Percentiles rank a stretch among this genome's conserved stretches.
Conservation (phyloP, 163 green algal species). For the Chloromonas sp. region DNA sequence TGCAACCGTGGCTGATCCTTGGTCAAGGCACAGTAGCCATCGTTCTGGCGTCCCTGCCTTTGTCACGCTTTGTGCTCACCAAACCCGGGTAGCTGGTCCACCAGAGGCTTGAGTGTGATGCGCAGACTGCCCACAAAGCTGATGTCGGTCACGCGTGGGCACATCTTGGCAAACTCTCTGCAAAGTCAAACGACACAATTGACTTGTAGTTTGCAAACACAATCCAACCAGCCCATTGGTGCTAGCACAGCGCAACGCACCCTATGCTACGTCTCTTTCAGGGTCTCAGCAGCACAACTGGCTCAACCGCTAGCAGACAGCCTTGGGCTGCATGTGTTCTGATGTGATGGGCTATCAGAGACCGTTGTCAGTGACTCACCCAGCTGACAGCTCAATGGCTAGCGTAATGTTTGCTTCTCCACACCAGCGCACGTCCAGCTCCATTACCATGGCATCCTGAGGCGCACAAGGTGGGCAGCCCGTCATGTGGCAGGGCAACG, state of each 20-base stretch:
- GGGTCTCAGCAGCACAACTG: too few species aligned
- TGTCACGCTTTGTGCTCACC: slow-evolving; percentile 30
- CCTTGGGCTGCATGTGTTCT: too few species aligned
- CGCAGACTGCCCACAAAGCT: slow-evolving; percentile 59
- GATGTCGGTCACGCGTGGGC: slow-evolving; percentile 84
- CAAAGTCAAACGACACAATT: neutral
- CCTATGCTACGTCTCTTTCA: too few species aligned
- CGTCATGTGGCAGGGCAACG: too few species aligned
- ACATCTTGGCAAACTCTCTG: slow-evolving; percentile 57
- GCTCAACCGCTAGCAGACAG: too few species aligned
- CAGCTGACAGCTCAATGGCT: slow-evolving; percentile 61
- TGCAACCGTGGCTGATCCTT: too few species aligned
- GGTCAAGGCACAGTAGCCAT: too few species aligned
- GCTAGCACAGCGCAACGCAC: too few species aligned
- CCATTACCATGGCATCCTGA: slow-evolving; percentile 36
- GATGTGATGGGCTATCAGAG: too few species aligned
- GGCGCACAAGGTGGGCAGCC: neutral
- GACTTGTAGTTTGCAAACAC: neutral
- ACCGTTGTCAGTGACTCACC: neutral
- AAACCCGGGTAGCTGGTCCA: slow-evolving; percentile 77
- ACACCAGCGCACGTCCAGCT: slow-evolving; percentile 77
- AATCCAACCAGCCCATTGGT: too few species aligned
- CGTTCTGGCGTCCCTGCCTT: too few species aligned
- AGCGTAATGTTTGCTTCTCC: slow-evolving; percentile 85
- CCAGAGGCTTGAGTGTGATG: slow-evolving; percentile 63